A percentile compares a stretch with the other conserved stretches of the same genome.
phyloP scores from a whole-genome alignment of 2,329 filamentous ascomycete species.

The Alternaria novae-zelandiae region DNA sequence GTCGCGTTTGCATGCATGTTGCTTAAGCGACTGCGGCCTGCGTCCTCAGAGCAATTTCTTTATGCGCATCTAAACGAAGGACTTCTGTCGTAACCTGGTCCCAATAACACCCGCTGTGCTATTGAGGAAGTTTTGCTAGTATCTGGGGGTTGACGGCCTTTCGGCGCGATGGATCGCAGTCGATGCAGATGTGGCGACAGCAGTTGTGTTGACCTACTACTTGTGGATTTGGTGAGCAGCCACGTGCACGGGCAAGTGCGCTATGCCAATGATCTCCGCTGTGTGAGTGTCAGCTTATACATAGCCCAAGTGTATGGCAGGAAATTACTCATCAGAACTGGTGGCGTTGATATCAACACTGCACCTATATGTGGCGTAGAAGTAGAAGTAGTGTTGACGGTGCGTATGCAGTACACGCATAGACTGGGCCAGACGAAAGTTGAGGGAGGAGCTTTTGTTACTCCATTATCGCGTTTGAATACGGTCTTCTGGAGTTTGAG shows the following conservation, averaged over 20 bases:
- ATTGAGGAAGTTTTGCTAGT: not conserved
- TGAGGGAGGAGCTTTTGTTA: not conserved
- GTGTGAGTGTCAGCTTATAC: not conserved
- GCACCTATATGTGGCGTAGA: not conserved
- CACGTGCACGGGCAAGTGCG: not conserved
- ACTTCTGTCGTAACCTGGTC: not conserved
- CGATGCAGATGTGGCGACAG: not conserved
- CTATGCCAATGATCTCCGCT: not conserved
- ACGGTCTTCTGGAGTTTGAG: fast-evolving
- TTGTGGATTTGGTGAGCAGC: not conserved
- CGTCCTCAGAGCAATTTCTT: not conserved
- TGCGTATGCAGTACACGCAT: not conserved
- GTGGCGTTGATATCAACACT: not conserved
- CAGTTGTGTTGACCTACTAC: not conserved
- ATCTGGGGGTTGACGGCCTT: fast-evolving
- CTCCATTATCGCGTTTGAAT: not conserved
- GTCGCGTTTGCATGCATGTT: not conserved
- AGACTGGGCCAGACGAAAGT: not conserved
- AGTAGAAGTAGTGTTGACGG: not conserved
- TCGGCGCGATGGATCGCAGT: not conserved
- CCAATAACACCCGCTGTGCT: fast-evolving
- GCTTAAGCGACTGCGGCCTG: not conserved
- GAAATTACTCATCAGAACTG: not conserved
- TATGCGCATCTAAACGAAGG: not conserved
- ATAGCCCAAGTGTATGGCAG: not conserved